Conservation (phyloP, 345 rosid genomes). For the Salix udensis region DNA sequence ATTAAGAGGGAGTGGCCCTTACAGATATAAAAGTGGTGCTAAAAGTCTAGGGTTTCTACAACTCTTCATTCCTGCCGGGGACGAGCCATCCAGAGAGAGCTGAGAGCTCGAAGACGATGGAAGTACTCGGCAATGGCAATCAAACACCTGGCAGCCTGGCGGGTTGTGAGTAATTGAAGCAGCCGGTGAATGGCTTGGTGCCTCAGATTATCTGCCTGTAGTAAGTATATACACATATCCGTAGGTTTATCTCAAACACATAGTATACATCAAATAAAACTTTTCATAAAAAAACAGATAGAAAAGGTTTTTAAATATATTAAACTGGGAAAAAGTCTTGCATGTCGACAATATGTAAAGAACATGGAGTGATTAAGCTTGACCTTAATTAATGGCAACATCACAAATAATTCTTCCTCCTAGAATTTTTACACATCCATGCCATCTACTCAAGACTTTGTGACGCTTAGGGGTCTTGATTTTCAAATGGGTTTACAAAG, state of each 20-base stretch:
- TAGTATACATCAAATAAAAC: neutral
- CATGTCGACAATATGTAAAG: neutral
- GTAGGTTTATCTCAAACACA: neutral
- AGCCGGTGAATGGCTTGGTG: conserved; percentile 76
- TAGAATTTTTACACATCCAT: neutral
- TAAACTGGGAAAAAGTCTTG: neutral
- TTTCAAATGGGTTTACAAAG: conserved; percentile 25
- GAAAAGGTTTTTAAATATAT: too few relatives aligned
- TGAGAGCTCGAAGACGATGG: conserved; percentile 89
- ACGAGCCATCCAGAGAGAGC: conserved; percentile 92
- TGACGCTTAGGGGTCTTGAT: neutral
- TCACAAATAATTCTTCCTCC: neutral
- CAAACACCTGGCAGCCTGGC: conserved; percentile 83
- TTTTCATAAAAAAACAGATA: too few relatives aligned
- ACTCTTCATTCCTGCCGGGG: conserved; percentile 65
- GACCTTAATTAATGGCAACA: neutral
- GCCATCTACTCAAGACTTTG: conserved; percentile 33
- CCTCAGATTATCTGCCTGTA: conserved; percentile 96
- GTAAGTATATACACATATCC: conserved; percentile 6
- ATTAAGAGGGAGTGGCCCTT: neutral
- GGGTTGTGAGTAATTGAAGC: conserved; percentile 66
- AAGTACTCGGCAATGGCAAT: conserved; percentile 80
- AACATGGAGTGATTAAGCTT: neutral
- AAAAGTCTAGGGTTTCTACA: conserved; percentile 3
- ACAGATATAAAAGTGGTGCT: conserved; percentile 12